Evolutionary conservation across 2,329 filamentous ascomycete species (phyloP).

Genomic region (Trichoderma guizhouense): DNA sequence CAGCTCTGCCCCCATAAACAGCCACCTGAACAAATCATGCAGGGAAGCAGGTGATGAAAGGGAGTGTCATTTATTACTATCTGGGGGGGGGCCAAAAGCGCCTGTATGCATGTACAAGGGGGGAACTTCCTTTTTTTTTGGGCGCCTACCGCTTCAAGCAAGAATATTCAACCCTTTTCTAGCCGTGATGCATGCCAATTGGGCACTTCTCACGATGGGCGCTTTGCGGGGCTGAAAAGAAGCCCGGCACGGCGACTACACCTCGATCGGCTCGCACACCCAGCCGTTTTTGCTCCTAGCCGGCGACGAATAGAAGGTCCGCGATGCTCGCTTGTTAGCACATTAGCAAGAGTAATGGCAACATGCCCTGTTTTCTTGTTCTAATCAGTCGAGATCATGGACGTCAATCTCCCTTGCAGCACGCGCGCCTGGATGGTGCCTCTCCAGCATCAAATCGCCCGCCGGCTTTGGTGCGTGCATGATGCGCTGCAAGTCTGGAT

Average conservation of each 20-base stretch:
- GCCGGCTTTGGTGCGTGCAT: not conserved
- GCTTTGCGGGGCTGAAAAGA: not conserved
- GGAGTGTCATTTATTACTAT: not conserved
- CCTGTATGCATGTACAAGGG: constrained; percentile 11
- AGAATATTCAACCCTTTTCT: not conserved
- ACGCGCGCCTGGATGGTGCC: not conserved
- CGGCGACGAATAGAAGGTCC: not conserved
- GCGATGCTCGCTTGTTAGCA: not conserved
- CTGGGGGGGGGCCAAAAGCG: not conserved
- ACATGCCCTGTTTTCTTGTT: not conserved
- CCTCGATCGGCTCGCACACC: not conserved
- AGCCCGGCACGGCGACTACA: not conserved
- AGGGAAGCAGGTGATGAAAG: constrained; percentile 9
- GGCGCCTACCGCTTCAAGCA: constrained; percentile 11
- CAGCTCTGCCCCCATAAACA: not conserved
- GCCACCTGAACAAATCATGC: constrained; percentile 6
- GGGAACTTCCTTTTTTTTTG: not conserved
- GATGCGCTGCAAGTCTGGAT: not conserved
- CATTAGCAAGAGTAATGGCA: not conserved
- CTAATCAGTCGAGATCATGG: not conserved
- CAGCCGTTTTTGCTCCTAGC: not conserved
- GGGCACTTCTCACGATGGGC: not conserved
- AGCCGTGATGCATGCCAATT: not conserved
- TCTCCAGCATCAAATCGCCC: not conserved
- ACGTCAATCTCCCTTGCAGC: not conserved